Percentiles rank a stretch among this genome's conserved stretches.
These are phyloP conservation scores for Fusarium tricinctum DNA, from an alignment of 2,329 filamentous ascomycete genomes.

Conservation along the genomic window DNA sequence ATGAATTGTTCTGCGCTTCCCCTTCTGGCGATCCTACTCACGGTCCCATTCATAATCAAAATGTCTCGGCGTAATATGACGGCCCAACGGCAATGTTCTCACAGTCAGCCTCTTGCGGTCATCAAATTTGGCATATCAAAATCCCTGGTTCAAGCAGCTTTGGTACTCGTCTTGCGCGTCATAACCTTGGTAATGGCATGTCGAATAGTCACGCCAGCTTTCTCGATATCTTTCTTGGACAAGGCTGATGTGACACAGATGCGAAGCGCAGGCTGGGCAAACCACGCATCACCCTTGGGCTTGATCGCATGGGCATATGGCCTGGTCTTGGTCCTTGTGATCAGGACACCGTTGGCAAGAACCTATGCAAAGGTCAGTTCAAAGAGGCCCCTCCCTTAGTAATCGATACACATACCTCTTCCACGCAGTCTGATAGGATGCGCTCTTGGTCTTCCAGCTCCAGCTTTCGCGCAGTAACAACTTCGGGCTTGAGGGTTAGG, in stretches of 20 bases:
- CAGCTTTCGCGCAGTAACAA: conserved; percentile 78
- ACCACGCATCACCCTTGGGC: conserved; percentile 77
- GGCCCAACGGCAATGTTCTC: conserved; percentile 1
- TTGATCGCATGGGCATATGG: conserved; percentile 74
- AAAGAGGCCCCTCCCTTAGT: background rate
- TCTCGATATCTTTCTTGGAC: conserved; percentile 95
- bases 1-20: conserved; percentile 25
- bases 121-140: conserved; percentile 7
- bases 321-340: conserved; percentile 86
- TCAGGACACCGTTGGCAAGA: conserved; percentile 88
- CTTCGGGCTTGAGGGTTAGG: conserved; percentile 84
- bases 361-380: conserved; percentile 64
- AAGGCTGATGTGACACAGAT: conserved; percentile 90
- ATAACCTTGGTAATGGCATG: conserved; percentile 96
- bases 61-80: conserved; percentile 17
- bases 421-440: conserved; percentile 90
- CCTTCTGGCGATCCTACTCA: conserved; percentile 19
- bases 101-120: conserved; percentile 1
- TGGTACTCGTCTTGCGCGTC: conserved; percentile 69
- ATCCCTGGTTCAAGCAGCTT: conserved; percentile 37
- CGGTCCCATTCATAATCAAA: conserved; percentile 9
- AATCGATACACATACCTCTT: conserved; percentile 77
- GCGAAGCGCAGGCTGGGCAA: conserved; percentile 85
- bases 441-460: conserved; percentile 83
- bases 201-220: conserved; percentile 87